Conservation (phyloP, 495 filamentous ascomycete species). For the Neurospora cerealis region DNA sequence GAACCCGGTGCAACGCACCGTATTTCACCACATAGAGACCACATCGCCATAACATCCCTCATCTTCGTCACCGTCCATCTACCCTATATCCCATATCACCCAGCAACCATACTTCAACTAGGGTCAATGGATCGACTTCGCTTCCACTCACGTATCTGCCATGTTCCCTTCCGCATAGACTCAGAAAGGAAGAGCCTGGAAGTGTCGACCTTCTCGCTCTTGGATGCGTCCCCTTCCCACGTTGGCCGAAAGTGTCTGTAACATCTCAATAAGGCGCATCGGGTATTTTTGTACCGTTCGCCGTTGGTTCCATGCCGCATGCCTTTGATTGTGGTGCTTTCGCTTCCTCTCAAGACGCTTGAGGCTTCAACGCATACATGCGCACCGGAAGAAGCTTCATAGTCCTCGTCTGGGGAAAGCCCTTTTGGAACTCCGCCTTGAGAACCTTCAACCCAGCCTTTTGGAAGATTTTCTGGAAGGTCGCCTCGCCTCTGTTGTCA, state of each 20-base stretch:
- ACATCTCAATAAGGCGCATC: neutral
- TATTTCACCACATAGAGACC: too few relatives aligned
- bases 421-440: slow-evolving; percentile 65
- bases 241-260: neutral
- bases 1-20: too few relatives aligned
- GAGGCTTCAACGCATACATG: slow-evolving; percentile 53
- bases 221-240: neutral
- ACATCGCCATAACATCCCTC: too few relatives aligned
- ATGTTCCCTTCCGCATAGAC: neutral
- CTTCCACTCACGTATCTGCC: too few relatives aligned
- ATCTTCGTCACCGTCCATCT: too few relatives aligned
- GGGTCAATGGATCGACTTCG: too few relatives aligned
- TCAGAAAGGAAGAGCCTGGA: neutral
- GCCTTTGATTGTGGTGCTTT: neutral
- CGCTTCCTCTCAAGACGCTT: neutral
- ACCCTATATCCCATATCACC: too few relatives aligned
- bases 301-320: neutral
- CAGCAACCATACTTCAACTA: too few relatives aligned
- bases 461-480: slow-evolving; percentile 59
- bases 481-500: slow-evolving; percentile 48
- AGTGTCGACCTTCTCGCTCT: neutral
- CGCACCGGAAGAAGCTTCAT: slow-evolving; percentile 53
- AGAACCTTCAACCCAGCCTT: slow-evolving; percentile 57
- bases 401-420: slow-evolving; percentile 41
- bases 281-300: neutral